Evolutionary conservation across 2,329 filamentous ascomycete species (phyloP), one percentile per base, ranked within the genome.

Genomic region (Curvularia sp.): DNA sequence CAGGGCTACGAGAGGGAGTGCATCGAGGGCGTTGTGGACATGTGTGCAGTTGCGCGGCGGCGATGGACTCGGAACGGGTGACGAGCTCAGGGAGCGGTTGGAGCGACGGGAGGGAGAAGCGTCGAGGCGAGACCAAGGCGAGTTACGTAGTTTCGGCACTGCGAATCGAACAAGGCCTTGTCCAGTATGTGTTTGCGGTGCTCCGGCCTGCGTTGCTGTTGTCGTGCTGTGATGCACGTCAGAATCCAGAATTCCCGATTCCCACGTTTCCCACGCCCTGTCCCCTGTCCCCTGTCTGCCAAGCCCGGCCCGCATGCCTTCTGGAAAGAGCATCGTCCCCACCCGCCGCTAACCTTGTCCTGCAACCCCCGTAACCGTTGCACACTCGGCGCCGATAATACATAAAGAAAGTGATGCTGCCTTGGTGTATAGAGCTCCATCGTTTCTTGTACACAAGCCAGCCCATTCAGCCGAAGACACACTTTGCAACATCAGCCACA

Each of bases 191-290:
- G 30, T 47, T 53, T 60, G 53, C 42, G 60, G 59, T 60, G 53
- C 49, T 54, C 36, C 21, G 45, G 28, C 10, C 32, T 41, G n/a
- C 25, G 13, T 47, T 21, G 27, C 38, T 46, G 32, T 34, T 59
- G 46, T 53, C 45, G 27, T 51, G 53, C 32, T 47, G 43, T 43
- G 49, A 63, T 63, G 64, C 62, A 63, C 59, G 63, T 58, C 64
- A 66, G 60, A 61, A 53, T 57, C 54, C 64, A 67, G 60, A 61
- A 53, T 59, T 50, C 64, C 57, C 46, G 57, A 52, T 55, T 62
- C 53, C 49, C 61, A 61, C 45, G 53, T 55, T 57, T 56, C 58
- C 25, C 21, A 25, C 30, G 50, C 39, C 18, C 12, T 41, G 53
- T 53, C 57, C 39, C 18, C 12, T 41, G 53, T 53, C 57, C 60